A percentile compares a stretch with the other conserved stretches of the same genome.
phyloP scores from a whole-genome alignment of 2,329 filamentous ascomycete species.

The Microdochium bolleyi region DNA sequence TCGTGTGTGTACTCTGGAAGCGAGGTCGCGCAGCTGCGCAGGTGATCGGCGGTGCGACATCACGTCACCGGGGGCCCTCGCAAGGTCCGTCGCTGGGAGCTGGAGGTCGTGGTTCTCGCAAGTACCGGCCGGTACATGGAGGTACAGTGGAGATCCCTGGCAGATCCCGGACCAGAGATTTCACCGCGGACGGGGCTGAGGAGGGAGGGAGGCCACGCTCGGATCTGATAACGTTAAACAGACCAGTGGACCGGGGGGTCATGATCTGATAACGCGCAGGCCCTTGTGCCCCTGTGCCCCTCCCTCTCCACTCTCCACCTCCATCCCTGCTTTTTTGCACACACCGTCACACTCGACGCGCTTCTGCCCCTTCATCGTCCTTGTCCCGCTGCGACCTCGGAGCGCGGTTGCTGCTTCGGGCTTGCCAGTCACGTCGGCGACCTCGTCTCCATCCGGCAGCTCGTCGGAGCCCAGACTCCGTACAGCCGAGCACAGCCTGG shows the following conservation, averaged over 20 bases:
- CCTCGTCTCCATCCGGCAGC: no score
- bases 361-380: no score
- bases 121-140: neutral
- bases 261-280: neutral
- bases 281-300: neutral
- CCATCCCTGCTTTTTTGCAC: no score
- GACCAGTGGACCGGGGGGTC: neutral
- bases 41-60: neutral
- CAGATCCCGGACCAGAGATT: neutral
- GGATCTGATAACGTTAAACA: neutral
- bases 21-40: neutral
- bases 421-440: no score
- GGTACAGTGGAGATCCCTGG: neutral
- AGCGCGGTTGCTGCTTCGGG: no score
- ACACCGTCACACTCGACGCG: no score
- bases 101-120: neutral
- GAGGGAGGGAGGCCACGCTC: neutral
- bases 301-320: neutral
- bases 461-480: no score
- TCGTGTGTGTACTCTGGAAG: neutral
- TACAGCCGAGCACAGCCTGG: no score
- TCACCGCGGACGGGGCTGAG: neutral
- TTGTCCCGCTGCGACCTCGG: no score
- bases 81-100: neutral
- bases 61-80: neutral